Conservation (phyloP, 208 protist genomes). For the Acanthamoeba lenticulata region DNA sequence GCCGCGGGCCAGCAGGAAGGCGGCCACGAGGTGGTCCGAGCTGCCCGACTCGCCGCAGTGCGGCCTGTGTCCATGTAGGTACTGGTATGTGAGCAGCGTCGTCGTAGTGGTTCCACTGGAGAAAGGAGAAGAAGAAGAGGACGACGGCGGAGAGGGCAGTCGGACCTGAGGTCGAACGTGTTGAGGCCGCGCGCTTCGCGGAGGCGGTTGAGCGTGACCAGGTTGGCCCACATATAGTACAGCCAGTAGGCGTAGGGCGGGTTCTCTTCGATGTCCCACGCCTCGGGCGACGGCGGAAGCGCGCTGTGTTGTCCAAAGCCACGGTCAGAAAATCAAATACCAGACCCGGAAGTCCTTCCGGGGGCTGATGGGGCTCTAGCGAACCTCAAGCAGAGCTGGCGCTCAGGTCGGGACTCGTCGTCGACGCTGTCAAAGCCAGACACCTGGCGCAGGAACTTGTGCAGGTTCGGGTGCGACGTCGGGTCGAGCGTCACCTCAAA, state of each 20-base stretch:
- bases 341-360: too few relatives aligned
- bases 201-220: conserved; percentile 97
- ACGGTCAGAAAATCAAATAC: not conserved
- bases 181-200: conserved; percentile 82
- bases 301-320: not conserved
- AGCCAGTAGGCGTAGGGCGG: conserved; percentile 99
- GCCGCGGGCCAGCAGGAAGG: conserved; percentile 93
- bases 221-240: conserved; percentile 98
- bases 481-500: conserved; percentile 98
- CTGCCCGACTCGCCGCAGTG: conserved; percentile 96
- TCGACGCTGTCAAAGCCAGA: conserved; percentile 99
- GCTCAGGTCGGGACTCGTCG: conserved; percentile 97
- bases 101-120: too few relatives aligned
- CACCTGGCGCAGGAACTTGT: conserved; percentile 97
- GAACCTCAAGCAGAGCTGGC: conserved; percentile 82
- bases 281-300: conserved; percentile 84
- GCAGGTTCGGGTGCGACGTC: conserved; percentile 93
- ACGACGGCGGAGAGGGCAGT: too few relatives aligned
- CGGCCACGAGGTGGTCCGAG: conserved; percentile 93
- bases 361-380: not conserved
- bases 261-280: conserved; percentile 95
- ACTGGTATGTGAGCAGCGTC: too few relatives aligned
- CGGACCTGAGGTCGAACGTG: conserved; percentile 67
- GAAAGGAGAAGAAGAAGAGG: too few relatives aligned
- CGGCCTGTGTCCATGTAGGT: conserved; percentile 97